phyloP scores from a whole-genome alignment of 2,329 filamentous ascomycete genomes.

The Ophiosphaerella narmari region DNA sequence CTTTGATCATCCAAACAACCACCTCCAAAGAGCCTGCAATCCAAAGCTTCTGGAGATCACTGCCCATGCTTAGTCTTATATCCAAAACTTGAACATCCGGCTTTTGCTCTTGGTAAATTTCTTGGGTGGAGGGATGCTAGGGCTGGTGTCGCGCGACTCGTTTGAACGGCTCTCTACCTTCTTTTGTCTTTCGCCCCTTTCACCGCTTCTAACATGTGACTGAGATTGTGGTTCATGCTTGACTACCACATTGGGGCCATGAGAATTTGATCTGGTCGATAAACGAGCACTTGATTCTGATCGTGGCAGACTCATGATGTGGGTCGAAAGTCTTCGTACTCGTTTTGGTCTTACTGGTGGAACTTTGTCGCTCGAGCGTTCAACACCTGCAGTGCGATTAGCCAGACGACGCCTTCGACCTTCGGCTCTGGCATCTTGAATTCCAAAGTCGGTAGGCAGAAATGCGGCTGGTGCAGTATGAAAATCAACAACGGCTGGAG shows the following conservation, averaged over 20 bases:
- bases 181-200: slow-evolving; percentile 24
- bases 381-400: slow-evolving; percentile 27
- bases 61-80: slow-evolving; percentile 13
- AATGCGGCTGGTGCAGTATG: slow-evolving; percentile 55
- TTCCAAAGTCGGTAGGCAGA: slow-evolving; percentile 54
- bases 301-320: slow-evolving; percentile 36
- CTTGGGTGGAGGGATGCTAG: slow-evolving; percentile 22
- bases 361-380: slow-evolving; percentile 28
- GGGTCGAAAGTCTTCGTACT: slow-evolving; percentile 36
- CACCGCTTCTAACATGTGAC: slow-evolving; percentile 5
- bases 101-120: slow-evolving; percentile 43
- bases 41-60: no score
- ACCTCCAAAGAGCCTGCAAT: not conserved
- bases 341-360: slow-evolving; percentile 30
- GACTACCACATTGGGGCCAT: slow-evolving; percentile 25
- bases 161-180: slow-evolving; percentile 16
- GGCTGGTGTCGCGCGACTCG: slow-evolving; percentile 6
- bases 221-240: slow-evolving; percentile 15
- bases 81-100: slow-evolving; percentile 45
- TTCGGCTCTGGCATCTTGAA: slow-evolving; percentile 34
- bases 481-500: slow-evolving; percentile 49
- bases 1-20: slow-evolving; percentile 7
- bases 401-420: slow-evolving; percentile 35
- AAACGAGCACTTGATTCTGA: slow-evolving; percentile 26
- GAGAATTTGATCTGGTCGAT: slow-evolving; percentile 20